Conservation (phyloP, 257 asterid species). For the Plantago major region DNA sequence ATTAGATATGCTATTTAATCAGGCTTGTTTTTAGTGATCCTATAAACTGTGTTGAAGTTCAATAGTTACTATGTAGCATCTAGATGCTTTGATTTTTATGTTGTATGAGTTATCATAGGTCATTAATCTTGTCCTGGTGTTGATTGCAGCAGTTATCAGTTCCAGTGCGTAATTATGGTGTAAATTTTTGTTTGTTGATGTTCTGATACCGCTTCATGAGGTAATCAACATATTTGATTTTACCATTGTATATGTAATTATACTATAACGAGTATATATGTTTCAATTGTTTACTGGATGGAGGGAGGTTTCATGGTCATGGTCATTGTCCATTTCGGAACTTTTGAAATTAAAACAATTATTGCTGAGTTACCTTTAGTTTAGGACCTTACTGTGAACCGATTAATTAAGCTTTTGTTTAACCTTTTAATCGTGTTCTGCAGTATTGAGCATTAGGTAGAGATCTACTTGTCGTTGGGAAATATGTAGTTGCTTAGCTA, state of each 20-base stretch:
- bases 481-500: too few species aligned
- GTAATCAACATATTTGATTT: constrained; percentile 2
- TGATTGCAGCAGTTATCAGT: constrained; percentile 16
- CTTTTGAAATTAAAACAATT: too few species aligned
- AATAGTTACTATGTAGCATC: constrained; percentile 8
- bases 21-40: constrained; percentile 13
- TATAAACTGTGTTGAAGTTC: too few species aligned
- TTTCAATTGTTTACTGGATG: neutral
- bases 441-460: too few species aligned
- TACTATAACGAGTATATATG: neutral
- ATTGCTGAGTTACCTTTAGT: too few species aligned
- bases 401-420: too few species aligned
- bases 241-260: neutral
- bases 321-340: neutral
- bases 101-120: constrained; percentile 14
- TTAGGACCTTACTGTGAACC: too few species aligned
- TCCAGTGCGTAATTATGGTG: constrained; percentile 21
- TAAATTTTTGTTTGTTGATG: constrained; percentile 16
- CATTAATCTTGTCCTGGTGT: constrained; percentile 16
- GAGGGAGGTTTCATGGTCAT: neutral
- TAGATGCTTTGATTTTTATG: constrained; percentile 19
- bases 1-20: constrained; percentile 13
- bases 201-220: constrained; percentile 16
- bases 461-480: too few species aligned
- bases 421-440: too few species aligned